Evolutionary conservation across 805 yeast species (phyloP).

Genomic region (Candida methanosorbosa): DNA sequence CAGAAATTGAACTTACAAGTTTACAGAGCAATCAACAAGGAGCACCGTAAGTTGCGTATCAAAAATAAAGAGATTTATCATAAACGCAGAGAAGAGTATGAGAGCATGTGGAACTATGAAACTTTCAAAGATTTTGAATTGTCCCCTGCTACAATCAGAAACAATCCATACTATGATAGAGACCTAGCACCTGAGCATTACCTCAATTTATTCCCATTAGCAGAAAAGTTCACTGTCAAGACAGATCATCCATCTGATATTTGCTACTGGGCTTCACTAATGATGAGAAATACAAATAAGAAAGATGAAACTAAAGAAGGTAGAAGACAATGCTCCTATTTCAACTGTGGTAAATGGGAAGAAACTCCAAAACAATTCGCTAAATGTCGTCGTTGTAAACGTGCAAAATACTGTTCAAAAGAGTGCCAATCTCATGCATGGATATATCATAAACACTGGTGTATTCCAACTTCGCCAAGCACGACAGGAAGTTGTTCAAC

Average conservation of each 20-base stretch:
- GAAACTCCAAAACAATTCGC: conserved; percentile 84
- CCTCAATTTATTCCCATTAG: conserved; percentile 78
- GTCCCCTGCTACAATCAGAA: not conserved
- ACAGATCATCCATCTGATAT: conserved; percentile 64
- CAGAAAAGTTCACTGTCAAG: conserved; percentile 77
- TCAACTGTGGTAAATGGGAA: conserved; percentile 94
- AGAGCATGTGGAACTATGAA: conserved; percentile 36
- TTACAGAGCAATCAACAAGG: conserved; percentile 19
- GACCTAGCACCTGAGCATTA: conserved; percentile 33
- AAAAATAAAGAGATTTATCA: conserved; percentile 19
- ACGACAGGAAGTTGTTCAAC: conserved; percentile 11
- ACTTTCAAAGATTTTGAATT: conserved; percentile 27
- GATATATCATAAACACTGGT: conserved; percentile 93
- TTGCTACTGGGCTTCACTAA: conserved; percentile 96
- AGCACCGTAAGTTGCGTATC: conserved; percentile 17
- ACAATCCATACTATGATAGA: not conserved
- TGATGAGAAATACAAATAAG: conserved; percentile 92
- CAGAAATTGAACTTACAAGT: conserved; percentile 20
- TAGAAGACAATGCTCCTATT: conserved; percentile 89
- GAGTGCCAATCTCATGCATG: conserved; percentile 90
- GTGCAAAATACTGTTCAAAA: conserved; percentile 91
- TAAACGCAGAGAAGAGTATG: conserved; percentile 14
- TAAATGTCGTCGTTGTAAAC: conserved; percentile 86
- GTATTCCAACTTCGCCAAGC: conserved; percentile 33
- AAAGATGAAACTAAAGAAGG: conserved; percentile 84